These are phyloP conservation scores for Cryphonectria carpinicola DNA, from an alignment of 2,329 filamentous ascomycete species.

Conservation along the genomic window DNA sequence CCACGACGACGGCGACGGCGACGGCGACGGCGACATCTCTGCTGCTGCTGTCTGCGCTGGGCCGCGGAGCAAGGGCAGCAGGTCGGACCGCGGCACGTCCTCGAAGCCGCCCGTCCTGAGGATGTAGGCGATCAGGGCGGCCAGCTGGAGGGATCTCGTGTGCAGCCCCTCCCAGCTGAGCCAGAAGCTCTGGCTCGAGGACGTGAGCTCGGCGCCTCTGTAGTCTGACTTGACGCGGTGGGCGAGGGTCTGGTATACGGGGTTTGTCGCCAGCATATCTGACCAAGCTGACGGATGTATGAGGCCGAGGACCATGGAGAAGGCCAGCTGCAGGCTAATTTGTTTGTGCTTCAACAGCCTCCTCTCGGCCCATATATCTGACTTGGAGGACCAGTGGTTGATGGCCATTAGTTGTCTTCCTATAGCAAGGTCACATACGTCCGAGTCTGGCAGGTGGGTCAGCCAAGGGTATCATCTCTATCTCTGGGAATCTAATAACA, in stretches of 20 bases:
- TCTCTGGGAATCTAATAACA: neutral
- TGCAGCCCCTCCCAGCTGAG: conserved; percentile 30
- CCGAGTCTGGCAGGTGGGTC: conserved; percentile 24
- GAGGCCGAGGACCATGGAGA: conserved; percentile 25
- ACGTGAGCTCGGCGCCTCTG: conserved; percentile 21
- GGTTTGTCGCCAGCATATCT: conserved; percentile 3
- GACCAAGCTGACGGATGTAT: conserved; percentile 25
- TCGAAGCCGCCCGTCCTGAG: conserved; percentile 21
- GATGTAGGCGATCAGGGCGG: conserved; percentile 27
- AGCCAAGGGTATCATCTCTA: conserved; percentile 7
- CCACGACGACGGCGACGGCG: neutral
- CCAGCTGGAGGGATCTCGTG: conserved; percentile 28
- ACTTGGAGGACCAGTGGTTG: conserved; percentile 26
- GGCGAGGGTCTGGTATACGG: conserved; percentile 23
- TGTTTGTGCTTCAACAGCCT: conserved; percentile 25
- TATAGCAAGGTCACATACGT: conserved; percentile 26
- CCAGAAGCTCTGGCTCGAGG: conserved; percentile 28
- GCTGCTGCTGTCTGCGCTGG: conserved; percentile 1
- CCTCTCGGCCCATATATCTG: conserved; percentile 25
- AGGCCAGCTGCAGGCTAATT: conserved; percentile 26
- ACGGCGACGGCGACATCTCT: neutral
- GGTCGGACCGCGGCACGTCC: conserved; percentile 28
- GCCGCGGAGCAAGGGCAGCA: conserved; percentile 23
- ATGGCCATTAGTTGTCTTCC: conserved; percentile 25
- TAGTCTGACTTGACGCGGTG: conserved; percentile 26